These are phyloP conservation scores for Vitis hybrid DNA, from an alignment of 177 flowering plant genomes.

Conservation along the genomic window DNA sequence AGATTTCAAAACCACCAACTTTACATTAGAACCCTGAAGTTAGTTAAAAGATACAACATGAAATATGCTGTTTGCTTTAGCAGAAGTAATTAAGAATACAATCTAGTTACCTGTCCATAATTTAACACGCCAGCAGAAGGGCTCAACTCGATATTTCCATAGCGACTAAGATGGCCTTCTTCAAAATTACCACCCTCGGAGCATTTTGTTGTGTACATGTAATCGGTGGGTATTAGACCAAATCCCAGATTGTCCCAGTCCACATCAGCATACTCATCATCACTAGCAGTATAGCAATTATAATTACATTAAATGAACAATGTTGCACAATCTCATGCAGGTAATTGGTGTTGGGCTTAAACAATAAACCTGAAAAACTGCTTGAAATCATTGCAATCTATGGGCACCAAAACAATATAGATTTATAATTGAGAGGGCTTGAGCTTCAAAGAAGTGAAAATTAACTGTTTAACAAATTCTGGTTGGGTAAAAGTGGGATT, in stretches of 20 bases:
- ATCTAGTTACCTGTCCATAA: constrained; percentile 53
- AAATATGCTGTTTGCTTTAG: background rate
- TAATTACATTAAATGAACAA: background rate
- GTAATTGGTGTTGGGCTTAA: no score
- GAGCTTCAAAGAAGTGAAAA: no score
- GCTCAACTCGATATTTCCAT: constrained; percentile 55
- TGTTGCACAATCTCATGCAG: background rate
- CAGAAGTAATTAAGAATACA: background rate
- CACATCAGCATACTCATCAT: constrained; percentile 38
- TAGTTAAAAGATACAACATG: no score
- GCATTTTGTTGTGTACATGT: constrained; percentile 54
- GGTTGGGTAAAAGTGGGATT: no score
- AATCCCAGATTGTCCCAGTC: constrained; percentile 67
- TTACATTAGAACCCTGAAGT: no score
- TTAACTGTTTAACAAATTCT: no score
- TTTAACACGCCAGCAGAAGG: constrained; percentile 64
- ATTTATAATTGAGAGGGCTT: no score
- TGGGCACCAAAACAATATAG: no score
- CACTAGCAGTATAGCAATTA: constrained; percentile 3
- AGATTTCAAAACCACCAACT: background rate
- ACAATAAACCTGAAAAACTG: no score
- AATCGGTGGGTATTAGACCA: constrained; percentile 49
- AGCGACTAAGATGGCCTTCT: constrained; percentile 40
- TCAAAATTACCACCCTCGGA: constrained; percentile 23
- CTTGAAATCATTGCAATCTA: no score